phyloP scores from a whole-genome alignment of 2,329 filamentous ascomycete species.

The Aspergillus sp. region DNA sequence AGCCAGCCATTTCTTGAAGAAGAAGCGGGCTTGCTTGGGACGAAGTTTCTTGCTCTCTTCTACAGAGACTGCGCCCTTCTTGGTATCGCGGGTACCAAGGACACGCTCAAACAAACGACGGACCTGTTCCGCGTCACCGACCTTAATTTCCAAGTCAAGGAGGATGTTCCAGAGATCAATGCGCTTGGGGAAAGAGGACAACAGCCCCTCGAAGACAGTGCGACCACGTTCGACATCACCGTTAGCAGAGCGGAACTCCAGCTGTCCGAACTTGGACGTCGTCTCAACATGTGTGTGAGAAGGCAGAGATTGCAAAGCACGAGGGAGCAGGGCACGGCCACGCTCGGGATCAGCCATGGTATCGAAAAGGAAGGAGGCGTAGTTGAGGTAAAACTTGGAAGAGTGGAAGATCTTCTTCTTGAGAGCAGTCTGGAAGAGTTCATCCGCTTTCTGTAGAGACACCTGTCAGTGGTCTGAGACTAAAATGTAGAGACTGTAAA shows the following conservation, averaged over 20 bases:
- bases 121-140: slow-evolving; percentile 60
- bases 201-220: slow-evolving; percentile 87
- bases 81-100: slow-evolving; percentile 42
- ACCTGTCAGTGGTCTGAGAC: slow-evolving; percentile 21
- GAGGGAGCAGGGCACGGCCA: slow-evolving; percentile 72
- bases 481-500: background rate
- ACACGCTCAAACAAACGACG: slow-evolving; percentile 81
- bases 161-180: slow-evolving; percentile 92
- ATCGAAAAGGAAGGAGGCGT: slow-evolving; percentile 86
- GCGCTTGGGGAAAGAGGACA: slow-evolving; percentile 82
- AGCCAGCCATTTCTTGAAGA: slow-evolving; percentile 88
- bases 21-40: slow-evolving; percentile 75
- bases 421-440: slow-evolving; percentile 77
- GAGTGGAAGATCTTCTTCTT: slow-evolving; percentile 88
- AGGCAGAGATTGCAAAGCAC: slow-evolving; percentile 80
- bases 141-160: slow-evolving; percentile 74
- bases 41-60: slow-evolving; percentile 64
- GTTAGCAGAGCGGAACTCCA: slow-evolving; percentile 82
- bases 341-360: slow-evolving; percentile 67
- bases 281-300: slow-evolving; percentile 67
- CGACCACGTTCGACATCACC: slow-evolving; percentile 88
- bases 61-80: slow-evolving; percentile 31
- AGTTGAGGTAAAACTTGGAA: slow-evolving; percentile 86
- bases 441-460: slow-evolving; percentile 71
- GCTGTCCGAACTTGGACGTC: slow-evolving; percentile 81